Conservation (phyloP, 140 eudicot species). For the Erigeron philadelphicus region DNA sequence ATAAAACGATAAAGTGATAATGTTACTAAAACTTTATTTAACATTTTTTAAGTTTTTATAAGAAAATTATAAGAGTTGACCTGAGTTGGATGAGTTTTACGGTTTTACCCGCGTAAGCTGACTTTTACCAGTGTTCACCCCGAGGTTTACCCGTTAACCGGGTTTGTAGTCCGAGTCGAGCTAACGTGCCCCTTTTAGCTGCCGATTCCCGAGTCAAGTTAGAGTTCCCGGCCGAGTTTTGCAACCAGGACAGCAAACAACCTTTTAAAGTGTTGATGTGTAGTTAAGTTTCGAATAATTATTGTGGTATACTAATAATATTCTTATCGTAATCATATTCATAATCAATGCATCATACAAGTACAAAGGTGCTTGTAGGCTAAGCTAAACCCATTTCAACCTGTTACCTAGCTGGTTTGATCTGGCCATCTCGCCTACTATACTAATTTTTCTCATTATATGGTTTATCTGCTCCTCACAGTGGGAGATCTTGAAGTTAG, state of each 20-base stretch:
- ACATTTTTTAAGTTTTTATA: too few species aligned
- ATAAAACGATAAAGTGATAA: too few species aligned
- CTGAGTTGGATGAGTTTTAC: too few species aligned
- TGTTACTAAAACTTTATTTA: too few species aligned
- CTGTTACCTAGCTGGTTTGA: neutral
- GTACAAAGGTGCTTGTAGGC: neutral
- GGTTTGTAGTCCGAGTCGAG: too few species aligned
- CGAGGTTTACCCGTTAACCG: too few species aligned
- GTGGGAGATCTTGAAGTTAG: neutral
- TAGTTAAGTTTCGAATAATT: neutral
- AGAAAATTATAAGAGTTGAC: too few species aligned
- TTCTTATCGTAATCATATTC: neutral
- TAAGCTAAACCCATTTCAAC: neutral
- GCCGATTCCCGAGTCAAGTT: too few species aligned
- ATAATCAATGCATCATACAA: neutral
- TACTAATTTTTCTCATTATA: neutral
- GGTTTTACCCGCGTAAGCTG: too few species aligned
- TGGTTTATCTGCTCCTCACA: neutral
- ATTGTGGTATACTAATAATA: neutral
- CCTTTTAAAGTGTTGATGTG: neutral
- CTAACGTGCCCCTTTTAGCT: too few species aligned
- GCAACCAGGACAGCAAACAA: neutral
- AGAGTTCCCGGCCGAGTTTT: too few species aligned
- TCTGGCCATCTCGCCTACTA: neutral
- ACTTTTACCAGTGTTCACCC: too few species aligned